Evolutionary conservation across 305 asterid species (phyloP).

Genomic region (Euphrasia arctica): DNA sequence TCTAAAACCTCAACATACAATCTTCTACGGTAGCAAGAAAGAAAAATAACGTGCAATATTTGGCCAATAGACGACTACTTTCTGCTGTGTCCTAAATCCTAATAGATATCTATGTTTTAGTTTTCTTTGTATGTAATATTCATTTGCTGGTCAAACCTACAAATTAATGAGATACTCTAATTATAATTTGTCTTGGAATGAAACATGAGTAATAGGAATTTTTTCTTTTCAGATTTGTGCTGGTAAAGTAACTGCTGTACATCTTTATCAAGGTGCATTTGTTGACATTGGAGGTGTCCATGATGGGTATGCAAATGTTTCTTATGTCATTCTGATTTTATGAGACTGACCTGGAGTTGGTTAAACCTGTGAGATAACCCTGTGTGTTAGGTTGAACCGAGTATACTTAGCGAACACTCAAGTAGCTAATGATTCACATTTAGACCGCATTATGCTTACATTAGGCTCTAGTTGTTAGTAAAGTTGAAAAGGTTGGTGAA

Average conservation of each 20-base stretch:
- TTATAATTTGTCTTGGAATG: slow-evolving; percentile 7
- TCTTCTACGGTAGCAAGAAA: background rate
- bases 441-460: background rate
- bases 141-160: slow-evolving; percentile 8
- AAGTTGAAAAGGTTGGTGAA: background rate
- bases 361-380: slow-evolving; percentile 8
- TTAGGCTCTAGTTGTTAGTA: slow-evolving; percentile 5
- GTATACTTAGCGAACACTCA: background rate
- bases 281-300: slow-evolving; percentile 96
- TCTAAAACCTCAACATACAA: background rate
- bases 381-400: slow-evolving; percentile 13
- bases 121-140: background rate
- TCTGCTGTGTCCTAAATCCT: slow-evolving; percentile 5
- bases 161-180: slow-evolving; percentile 16
- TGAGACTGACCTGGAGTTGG: slow-evolving; percentile 18
- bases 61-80: slow-evolving; percentile 2
- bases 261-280: slow-evolving; percentile 98
- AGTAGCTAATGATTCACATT: slow-evolving; percentile 10
- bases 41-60: slow-evolving; percentile 11
- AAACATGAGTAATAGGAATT: slow-evolving; percentile 16
- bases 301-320: slow-evolving; percentile 68
- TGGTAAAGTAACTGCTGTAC: slow-evolving; percentile 84
- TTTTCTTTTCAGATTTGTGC: slow-evolving; percentile 67
- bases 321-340: slow-evolving; percentile 7
- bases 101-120: background rate